Evolutionary conservation across 257 asterid species (phyloP), one percentile per base, ranked within the genome.

Genomic region (Solanum lignicaule): DNA sequence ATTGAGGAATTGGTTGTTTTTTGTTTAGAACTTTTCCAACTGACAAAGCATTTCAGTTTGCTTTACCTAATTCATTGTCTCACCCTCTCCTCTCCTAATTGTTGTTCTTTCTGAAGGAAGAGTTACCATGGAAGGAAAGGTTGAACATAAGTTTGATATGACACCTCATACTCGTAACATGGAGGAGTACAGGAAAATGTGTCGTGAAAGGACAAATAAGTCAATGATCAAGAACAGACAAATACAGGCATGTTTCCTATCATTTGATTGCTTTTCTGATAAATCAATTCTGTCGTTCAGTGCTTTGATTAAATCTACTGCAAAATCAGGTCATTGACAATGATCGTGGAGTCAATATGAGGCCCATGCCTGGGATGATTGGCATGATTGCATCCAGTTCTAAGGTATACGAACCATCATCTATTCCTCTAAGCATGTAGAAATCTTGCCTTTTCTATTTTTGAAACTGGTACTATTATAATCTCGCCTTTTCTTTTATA

Each of bases 91-190:
- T 48, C 85, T 18, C 41, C 20, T 25, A 81, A 81, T 48, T 81
- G 25, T 27, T 81, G 69, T 29, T 48, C 29, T 29, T 48, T 48
- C 85, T 81, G 85, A 88, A 92, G 94, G 92, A 58, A 89, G 68
- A 81, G 86, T 89, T 60, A 73, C 91, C 20, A 41, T 87, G 88
- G 99, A 97, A 93, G 99, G 99, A 78, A 97, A 93, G 91, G 98
- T 96, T 81, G 98, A 95, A 78, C 96, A 95, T 84, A 95, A 96
- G 90, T 96, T 96, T 93, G 99, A 96, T 90, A 92, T 96, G 98
- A 95, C 95, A 90, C 99, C 98, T 35, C 96, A 92, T 55, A 89
- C 87, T 39, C 65, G 87, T 62, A 91, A 90, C 88, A 86, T 90
- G 91, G 93, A 91, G 76, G 93, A 91, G 87, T 97, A 97, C 91